Evolutionary conservation across 805 yeast genomes (phyloP).

Genomic region (Yarrowia osloensis): DNA sequence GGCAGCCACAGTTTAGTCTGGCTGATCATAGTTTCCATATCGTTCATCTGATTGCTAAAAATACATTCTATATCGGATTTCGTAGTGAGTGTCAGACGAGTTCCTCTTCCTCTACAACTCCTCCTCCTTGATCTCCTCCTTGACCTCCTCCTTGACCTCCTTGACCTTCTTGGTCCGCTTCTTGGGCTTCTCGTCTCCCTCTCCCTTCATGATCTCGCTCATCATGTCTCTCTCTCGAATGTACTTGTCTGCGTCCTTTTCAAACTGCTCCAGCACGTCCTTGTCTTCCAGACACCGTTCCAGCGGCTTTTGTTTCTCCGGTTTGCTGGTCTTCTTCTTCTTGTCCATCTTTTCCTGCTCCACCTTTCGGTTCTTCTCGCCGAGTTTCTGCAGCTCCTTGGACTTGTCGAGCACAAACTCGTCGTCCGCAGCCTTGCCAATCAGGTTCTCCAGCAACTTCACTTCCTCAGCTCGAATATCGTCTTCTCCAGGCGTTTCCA

Average conservation of each 20-base stretch:
- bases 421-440: constrained; percentile 57
- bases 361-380: constrained; percentile 69
- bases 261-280: not conserved
- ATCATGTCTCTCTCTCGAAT: constrained; percentile 1
- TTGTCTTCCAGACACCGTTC: constrained; percentile 23
- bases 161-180: constrained; percentile 25
- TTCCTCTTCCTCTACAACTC: too few relatives aligned
- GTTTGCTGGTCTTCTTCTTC: constrained; percentile 47
- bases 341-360: constrained; percentile 65
- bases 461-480: constrained; percentile 72
- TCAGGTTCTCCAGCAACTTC: constrained; percentile 75
- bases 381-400: constrained; percentile 55
- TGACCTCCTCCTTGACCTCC: constrained; percentile 17
- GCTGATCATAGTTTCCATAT: too few relatives aligned
- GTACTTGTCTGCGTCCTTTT: constrained; percentile 12
- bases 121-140: constrained; percentile 2
- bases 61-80: not conserved
- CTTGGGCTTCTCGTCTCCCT: constrained; percentile 19
- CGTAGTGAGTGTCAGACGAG: too few relatives aligned
- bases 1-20: not conserved
- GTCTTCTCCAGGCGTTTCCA: constrained; percentile 76
- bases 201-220: constrained; percentile 21
- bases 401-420: constrained; percentile 54
- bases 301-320: constrained; percentile 12
- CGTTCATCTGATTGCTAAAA: too few relatives aligned